Percentiles rank a stretch among this genome's conserved stretches.
Evolutionary conservation across 129 eudicot species (phyloP).

Genomic region (Ambrosia artemisiifolia): DNA sequence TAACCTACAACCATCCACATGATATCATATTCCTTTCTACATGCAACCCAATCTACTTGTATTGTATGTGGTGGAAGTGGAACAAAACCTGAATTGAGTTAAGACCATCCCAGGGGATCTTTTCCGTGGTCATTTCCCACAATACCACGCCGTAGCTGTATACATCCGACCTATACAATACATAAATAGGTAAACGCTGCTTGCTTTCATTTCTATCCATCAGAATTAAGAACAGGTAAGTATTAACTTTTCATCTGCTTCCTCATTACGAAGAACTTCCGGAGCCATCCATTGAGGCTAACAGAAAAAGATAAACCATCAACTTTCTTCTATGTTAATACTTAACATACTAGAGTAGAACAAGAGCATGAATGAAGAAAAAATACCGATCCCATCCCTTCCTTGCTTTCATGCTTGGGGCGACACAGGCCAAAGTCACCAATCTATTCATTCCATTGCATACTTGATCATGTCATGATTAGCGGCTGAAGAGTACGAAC

Average conservation of each 20-base stretch:
- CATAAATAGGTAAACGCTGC: too few species aligned
- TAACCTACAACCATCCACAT: slow-evolving; percentile 51
- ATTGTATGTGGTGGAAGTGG: too few species aligned
- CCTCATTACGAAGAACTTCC: slow-evolving; percentile 85
- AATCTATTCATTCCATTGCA: slow-evolving; percentile 43
- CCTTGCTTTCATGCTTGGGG: slow-evolving; percentile 49
- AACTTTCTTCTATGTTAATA: too few species aligned
- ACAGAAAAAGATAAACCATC: not conserved
- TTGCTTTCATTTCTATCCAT: too few species aligned
- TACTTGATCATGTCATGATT: too few species aligned
- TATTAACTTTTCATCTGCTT: slow-evolving; percentile 83
- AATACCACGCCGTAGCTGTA: slow-evolving; percentile 85
- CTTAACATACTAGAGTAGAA: too few species aligned
- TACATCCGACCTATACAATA: slow-evolving; percentile 74
- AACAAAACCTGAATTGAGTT: slow-evolving; percentile 73
- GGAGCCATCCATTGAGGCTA: slow-evolving; percentile 99
- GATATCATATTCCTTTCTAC: too few species aligned
- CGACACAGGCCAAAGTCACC: slow-evolving; percentile 94
- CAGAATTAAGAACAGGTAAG: too few species aligned
- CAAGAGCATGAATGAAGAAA: too few species aligned
- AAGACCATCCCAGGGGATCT: slow-evolving; percentile 90
- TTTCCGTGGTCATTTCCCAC: slow-evolving; percentile 80
- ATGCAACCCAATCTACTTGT: too few species aligned
- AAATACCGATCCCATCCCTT: too few species aligned
- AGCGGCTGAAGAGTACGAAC: too few species aligned